Evolutionary conservation across 805 yeast species (phyloP).

Genomic region (Limtongozyma cylindracea): DNA sequence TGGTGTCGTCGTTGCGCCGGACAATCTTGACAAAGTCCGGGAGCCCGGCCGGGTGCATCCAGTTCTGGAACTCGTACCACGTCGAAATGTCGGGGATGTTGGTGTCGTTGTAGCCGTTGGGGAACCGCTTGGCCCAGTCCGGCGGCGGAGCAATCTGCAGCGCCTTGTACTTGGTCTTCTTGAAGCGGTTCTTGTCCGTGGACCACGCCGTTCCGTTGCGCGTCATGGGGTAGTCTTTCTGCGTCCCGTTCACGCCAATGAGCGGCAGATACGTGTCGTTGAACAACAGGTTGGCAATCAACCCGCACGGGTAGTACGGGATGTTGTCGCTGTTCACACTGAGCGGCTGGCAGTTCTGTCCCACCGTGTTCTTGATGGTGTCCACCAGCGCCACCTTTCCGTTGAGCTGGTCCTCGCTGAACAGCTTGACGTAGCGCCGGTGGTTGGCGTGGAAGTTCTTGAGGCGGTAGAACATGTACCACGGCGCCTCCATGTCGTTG

Average conservation of each 20-base stretch:
- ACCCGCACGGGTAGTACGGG: conserved; percentile 73
- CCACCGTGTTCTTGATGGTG: conserved; percentile 13
- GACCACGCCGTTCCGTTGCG: conserved; percentile 16
- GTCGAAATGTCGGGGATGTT: conserved; percentile 16
- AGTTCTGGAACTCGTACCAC: conserved; percentile 18
- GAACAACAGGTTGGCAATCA: conserved; percentile 59
- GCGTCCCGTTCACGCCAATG: conserved; percentile 12
- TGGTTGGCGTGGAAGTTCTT: conserved; percentile 16
- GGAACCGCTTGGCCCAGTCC: conserved; percentile 16
- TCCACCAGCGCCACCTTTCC: conserved; percentile 12
- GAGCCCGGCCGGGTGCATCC: conserved; percentile 18
- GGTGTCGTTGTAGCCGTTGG: conserved; percentile 15
- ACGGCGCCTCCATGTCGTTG: conserved; percentile 10
- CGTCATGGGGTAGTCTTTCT: conserved; percentile 9
- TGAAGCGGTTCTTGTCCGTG: conserved; percentile 11
- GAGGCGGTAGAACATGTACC: conserved; percentile 15
- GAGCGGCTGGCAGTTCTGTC: conserved; percentile 18
- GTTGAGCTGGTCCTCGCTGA: conserved; percentile 14
- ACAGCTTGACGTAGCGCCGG: conserved; percentile 16
- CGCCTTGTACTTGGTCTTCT: conserved; percentile 13
- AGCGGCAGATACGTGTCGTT: conserved; percentile 36
- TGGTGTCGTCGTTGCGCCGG: conserved; percentile 31
- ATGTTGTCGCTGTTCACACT: conserved; percentile 18
- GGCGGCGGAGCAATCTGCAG: conserved; percentile 17
- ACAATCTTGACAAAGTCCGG: conserved; percentile 21